A percentile compares a stretch with the other conserved stretches of the same genome.
These are phyloP conservation scores for Nothophaeocryptopus gaeumannii DNA, from an alignment of 2,329 filamentous ascomycete genomes.

Conservation along the genomic window DNA sequence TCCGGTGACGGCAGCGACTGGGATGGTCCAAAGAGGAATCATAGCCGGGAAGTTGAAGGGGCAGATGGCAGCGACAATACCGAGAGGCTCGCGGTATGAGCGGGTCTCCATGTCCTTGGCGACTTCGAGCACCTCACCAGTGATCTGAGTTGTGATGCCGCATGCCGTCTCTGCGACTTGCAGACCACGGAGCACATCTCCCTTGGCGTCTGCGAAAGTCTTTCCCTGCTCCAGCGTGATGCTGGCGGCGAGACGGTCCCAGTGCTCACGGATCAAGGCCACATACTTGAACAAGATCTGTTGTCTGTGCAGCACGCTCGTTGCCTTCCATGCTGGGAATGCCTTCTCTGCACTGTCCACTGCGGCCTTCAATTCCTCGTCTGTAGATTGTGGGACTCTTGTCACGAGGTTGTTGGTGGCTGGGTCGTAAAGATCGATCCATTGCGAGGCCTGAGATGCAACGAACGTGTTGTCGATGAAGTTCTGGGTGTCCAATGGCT, in stretches of 20 bases:
- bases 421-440: constrained; percentile 78
- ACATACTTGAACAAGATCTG: constrained; percentile 88
- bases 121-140: constrained; percentile 80
- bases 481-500: constrained; percentile 70
- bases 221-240: constrained; percentile 88
- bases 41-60: constrained; percentile 91
- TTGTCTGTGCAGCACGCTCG: constrained; percentile 70
- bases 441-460: constrained; percentile 64
- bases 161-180: constrained; percentile 84
- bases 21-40: constrained; percentile 90
- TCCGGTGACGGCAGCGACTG: constrained; percentile 77
- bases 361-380: constrained; percentile 70
- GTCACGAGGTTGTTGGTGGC: constrained; percentile 84
- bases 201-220: constrained; percentile 78
- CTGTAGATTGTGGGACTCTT: constrained; percentile 76
- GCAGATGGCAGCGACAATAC: constrained; percentile 79
- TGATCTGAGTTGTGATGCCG: constrained; percentile 75
- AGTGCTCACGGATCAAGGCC: constrained; percentile 74
- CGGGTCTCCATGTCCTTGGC: constrained; percentile 88
- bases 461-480: constrained; percentile 80
- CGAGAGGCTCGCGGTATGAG: constrained; percentile 76
- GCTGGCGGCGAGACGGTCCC: constrained; percentile 78
- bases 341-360: constrained; percentile 74
- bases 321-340: constrained; percentile 70
- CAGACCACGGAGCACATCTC: constrained; percentile 76